phyloP scores from a whole-genome alignment of 23 red algal species.

The Gracilaria caudata region DNA sequence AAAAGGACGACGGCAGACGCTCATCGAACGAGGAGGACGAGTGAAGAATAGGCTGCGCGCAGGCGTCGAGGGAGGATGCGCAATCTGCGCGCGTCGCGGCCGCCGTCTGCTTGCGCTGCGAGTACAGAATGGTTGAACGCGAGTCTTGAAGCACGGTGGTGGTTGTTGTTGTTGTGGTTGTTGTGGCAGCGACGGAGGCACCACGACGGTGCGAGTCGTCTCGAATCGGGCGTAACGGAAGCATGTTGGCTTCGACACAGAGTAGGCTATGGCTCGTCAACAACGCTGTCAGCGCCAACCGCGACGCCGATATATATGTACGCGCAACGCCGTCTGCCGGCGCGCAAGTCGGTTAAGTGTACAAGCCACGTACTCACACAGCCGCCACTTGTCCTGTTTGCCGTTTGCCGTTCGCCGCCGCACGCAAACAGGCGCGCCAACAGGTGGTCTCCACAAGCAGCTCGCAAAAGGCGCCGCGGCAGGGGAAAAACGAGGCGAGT shows the following conservation, averaged over 20 bases:
- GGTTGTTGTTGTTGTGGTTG: neutral
- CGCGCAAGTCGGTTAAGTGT: neutral
- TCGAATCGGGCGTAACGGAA: neutral
- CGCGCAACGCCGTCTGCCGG: neutral
- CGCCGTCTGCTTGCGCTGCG: neutral
- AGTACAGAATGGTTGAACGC: neutral
- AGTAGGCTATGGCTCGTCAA: neutral
- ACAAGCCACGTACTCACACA: too few species aligned
- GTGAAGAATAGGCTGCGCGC: neutral
- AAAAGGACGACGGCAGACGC: neutral
- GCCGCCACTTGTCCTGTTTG: too few species aligned
- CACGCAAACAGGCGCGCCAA: too few species aligned
- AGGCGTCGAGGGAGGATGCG: neutral
- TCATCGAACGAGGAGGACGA: neutral
- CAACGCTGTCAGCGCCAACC: neutral
- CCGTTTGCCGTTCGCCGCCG: too few species aligned
- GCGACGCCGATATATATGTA: neutral
- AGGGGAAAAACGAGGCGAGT: too few species aligned
- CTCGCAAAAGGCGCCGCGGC: too few species aligned
- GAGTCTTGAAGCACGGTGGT: neutral
- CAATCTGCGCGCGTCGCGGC: neutral
- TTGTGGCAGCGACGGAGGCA: neutral
- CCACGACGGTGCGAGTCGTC: neutral
- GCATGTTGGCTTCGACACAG: neutral
- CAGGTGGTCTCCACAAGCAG: too few species aligned